Conservation (phyloP, 352 stramenopile genomes). For the Pythium folliculosum region DNA sequence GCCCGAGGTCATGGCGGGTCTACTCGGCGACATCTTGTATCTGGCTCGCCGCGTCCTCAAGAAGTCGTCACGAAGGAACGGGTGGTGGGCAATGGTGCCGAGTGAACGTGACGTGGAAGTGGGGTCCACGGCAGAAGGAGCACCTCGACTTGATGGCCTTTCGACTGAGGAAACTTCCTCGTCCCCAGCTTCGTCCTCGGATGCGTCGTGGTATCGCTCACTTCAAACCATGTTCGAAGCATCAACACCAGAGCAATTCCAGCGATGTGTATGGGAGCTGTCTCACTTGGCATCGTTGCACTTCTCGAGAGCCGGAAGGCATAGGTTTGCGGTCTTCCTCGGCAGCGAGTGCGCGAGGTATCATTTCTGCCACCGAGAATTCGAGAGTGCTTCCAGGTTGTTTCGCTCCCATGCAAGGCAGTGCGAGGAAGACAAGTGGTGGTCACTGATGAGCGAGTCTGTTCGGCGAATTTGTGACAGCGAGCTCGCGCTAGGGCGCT, state of each 20-base stretch:
- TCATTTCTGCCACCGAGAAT: slow-evolving; percentile 54
- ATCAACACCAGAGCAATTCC: slow-evolving; percentile 29
- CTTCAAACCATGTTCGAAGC: slow-evolving; percentile 45
- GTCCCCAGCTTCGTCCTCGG: background rate
- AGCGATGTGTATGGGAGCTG: slow-evolving; percentile 69
- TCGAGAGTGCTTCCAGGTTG: slow-evolving; percentile 62
- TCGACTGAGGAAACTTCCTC: no score
- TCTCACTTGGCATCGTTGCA: slow-evolving; percentile 77
- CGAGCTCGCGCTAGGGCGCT: slow-evolving; percentile 55
- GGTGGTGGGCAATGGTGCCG: slow-evolving; percentile 22
- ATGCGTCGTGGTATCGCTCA: slow-evolving; percentile 56
- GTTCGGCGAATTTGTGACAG: slow-evolving; percentile 57
- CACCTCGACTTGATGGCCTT: no score
- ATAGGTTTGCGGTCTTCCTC: slow-evolving; percentile 81
- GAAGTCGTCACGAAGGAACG: slow-evolving; percentile 35
- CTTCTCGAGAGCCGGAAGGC: slow-evolving; percentile 65
- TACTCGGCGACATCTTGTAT: slow-evolving; percentile 74
- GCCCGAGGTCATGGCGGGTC: slow-evolving; percentile 60
- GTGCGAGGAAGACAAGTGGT: slow-evolving; percentile 82
- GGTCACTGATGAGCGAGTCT: slow-evolving; percentile 52
- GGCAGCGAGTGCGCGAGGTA: slow-evolving; percentile 68
- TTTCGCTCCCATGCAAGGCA: slow-evolving; percentile 70
- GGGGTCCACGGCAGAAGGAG: background rate
- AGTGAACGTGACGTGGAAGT: background rate
- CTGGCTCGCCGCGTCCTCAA: slow-evolving; percentile 64